phyloP scores from a whole-genome alignment of 352 stramenopile genomes.

The Phytophthora litchii region DNA sequence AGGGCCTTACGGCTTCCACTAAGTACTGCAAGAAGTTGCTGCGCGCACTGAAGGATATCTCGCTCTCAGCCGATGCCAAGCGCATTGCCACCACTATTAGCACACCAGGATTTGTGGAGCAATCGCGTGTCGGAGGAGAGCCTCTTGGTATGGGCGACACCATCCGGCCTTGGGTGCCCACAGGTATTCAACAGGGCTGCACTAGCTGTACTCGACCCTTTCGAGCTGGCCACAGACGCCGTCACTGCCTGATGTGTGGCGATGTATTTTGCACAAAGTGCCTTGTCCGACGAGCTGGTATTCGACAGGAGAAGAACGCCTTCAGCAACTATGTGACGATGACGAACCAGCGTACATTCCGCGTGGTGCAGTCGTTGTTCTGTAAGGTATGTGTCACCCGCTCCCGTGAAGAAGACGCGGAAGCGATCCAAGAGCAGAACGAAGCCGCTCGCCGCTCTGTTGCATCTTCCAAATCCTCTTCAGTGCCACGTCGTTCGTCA shows the following conservation, averaged over 20 bases:
- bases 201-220: conserved; percentile 69
- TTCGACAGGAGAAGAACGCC: conserved; percentile 32
- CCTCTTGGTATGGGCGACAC: conserved; percentile 42
- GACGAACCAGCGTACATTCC: conserved; percentile 50
- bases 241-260: conserved; percentile 77
- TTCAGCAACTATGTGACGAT: conserved; percentile 19
- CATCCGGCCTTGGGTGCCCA: conserved; percentile 60
- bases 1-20: conserved; percentile 44
- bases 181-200: conserved; percentile 49
- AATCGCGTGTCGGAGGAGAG: conserved; percentile 34
- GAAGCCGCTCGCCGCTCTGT: conserved; percentile 20
- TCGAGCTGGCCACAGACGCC: conserved; percentile 54
- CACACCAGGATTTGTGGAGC: conserved; percentile 29
- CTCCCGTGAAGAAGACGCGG: conserved; percentile 45
- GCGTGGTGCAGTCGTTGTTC: conserved; percentile 60
- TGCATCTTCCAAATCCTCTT: conserved; percentile 28
- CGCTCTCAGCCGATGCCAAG: conserved; percentile 55
- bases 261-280: conserved; percentile 82
- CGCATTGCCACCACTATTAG: conserved; percentile 65
- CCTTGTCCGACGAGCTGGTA: conserved; percentile 54
- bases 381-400: conserved; percentile 62
- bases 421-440: conserved; percentile 21
- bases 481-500: conserved; percentile 22
- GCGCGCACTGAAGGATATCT: conserved; percentile 51
- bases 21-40: conserved; percentile 66